Evolutionary conservation across 139 green algal genomes (phyloP), one percentile per base, ranked within the genome.

Genomic region (Picochlorum sp.): DNA sequence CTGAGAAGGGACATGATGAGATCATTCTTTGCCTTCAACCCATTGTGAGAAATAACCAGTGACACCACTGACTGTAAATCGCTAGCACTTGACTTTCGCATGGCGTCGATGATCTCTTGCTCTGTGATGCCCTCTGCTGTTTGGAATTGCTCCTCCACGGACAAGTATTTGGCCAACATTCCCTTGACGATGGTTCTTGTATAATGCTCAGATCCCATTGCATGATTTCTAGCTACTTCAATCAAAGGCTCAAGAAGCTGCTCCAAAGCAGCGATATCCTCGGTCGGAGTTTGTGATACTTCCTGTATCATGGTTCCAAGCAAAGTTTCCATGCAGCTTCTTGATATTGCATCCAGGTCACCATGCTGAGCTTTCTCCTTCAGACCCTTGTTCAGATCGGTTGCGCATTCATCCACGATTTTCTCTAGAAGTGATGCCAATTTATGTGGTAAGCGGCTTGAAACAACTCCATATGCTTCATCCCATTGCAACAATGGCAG

Each of bases 401-500:
- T 54, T 63, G 86, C 81, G 65, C 83, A 81, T 45, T 65, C 67
- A 3, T 37, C 56, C 14, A 69, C 70, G 7, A 83, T 62, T 13
- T n/a, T 68, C 23, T 87, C 69, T 45, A 92, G 71, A 54, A 69
- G 20, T 4, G 34, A 30, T 1, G 69, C 57, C 23, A 88, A 49
- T 3, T 57, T 41, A 1, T 62, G 5, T 0, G 88, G 86, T 63
- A 97, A 66, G 45, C 90, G 77, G 30, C 66, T 65, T n/a, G 82
- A 66, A 23, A 90, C 82, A 30, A 90, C 88, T 1, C 69, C 77
- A 54, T 86, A 85, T 23, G 70, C 74, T 32, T 91, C 82, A 11
- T 79, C 73, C 85, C 90, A 97, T 73, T 96, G 87, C 72, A 89
- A 63, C 57, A 93, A 69, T 10, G 87, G 74, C 61, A 97, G 79